Base-by-base conservation (phyloP, 2,329 filamentous ascomycete genomes). In the Ceratocystis ficicola region DNA sequence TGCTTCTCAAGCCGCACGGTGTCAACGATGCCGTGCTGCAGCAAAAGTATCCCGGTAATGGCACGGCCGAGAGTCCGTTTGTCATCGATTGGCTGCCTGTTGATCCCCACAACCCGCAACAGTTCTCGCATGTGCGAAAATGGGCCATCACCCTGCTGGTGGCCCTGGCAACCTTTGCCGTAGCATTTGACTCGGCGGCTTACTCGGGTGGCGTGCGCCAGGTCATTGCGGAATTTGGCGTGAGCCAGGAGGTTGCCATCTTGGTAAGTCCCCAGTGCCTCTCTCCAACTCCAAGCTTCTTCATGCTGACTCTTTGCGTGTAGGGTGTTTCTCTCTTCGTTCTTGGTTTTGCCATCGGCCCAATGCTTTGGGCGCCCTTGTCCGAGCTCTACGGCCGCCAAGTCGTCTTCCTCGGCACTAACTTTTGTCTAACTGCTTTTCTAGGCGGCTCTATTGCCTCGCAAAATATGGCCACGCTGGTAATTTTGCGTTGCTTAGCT, bases 401-500 rank as follows among this genome's bases (percentile, higher is more conserved):
- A 70, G 73, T 80, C 50, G 77, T 87, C 20, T 86, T 86, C 71
- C 78, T 83, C 69, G 73, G 77, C 65, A 85, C 83, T 3, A 86
- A 85, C 70, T 73, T 79, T 65, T 76, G 77, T 12, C 78, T 87
- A 67, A 81, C 81, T 1, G 80, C 79, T 1, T 88, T 89, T 72
- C 86, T 83, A 70, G 83, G 80, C 25, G 85, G 78, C 3, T 79
- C 78, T 20, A 81, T 83, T 1, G 85, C 80, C 7, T 76, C 81
- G 0, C 75, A 81, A 66, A 84, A 81, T 69, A 83, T 86, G 68
- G 76, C 76, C 61, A 81, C 82, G 1, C 75, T 90, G 1, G 75
- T 89, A 41, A 78, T 87, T n/a, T 77, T 88, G 48, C 82, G 87
- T n/a, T 89, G 89, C 75, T 81, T 89, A 64, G 81, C 82, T 25